These are phyloP conservation scores for Naganishia randhawae DNA, from an alignment of 768 basidiomycete species.

Conservation along the genomic window DNA sequence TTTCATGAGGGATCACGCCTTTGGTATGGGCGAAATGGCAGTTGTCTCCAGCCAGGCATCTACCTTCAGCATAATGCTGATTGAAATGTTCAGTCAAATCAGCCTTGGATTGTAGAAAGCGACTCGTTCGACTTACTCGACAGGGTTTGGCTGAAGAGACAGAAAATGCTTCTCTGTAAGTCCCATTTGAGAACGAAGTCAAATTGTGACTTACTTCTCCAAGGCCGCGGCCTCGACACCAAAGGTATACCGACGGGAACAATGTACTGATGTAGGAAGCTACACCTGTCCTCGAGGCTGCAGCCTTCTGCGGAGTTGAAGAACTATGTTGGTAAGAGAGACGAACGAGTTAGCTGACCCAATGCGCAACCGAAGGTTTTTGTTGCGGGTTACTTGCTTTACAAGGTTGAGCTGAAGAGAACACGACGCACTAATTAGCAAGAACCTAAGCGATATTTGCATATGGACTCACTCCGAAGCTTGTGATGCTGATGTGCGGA, in stretches of 20 bases:
- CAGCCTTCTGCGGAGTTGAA: constrained; percentile 48
- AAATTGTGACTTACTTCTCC: constrained; percentile 37
- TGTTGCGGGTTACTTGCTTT: constrained; percentile 26
- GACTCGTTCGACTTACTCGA: neutral
- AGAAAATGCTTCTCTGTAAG: neutral
- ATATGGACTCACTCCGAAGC: neutral
- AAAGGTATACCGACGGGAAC: constrained; percentile 39
- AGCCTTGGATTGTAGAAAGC: neutral
- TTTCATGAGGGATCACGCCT: neutral
- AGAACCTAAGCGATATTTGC: no score
- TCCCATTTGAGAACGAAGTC: neutral
- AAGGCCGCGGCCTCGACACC: constrained; percentile 44
- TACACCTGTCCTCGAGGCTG: constrained; percentile 37
- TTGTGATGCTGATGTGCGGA: constrained; percentile 2
- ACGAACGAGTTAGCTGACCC: neutral
- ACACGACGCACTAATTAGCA: neutral
- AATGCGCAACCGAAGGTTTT: no score
- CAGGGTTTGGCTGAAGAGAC: constrained; percentile 18
- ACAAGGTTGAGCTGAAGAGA: constrained; percentile 11
- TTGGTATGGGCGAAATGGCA: constrained; percentile 49
- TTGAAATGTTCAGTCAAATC: constrained; percentile 22
- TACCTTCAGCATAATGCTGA: constrained; percentile 42
- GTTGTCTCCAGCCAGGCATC: constrained; percentile 44
- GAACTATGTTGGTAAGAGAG: constrained; percentile 38
- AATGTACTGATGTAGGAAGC: constrained; percentile 45